Evolutionary conservation across 2,329 filamentous ascomycete species (phyloP).

Genomic region (Cercospora sojina): DNA sequence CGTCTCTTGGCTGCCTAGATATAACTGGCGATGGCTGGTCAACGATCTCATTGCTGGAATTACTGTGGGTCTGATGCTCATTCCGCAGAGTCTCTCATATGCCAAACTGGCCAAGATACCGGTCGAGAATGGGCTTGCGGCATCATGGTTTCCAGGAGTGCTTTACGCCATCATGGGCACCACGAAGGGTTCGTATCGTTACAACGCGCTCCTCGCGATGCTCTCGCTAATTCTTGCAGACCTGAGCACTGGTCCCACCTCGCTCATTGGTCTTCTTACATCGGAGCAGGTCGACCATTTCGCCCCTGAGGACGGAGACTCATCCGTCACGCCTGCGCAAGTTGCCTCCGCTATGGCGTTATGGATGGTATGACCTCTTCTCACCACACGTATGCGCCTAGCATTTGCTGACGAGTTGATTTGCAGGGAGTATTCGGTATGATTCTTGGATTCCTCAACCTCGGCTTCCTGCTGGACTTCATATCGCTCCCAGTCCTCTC

Average conservation of each 20-base stretch:
- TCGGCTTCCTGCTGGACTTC: conserved; percentile 54
- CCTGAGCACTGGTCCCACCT: conserved; percentile 63
- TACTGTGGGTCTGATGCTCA: conserved; percentile 54
- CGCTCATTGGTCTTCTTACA: conserved; percentile 62
- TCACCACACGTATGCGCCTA: neutral
- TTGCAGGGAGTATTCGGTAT: conserved; percentile 57
- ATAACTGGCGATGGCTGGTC: conserved; percentile 60
- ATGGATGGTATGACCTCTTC: conserved; percentile 47
- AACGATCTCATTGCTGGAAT: conserved; percentile 63
- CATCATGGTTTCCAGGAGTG: conserved; percentile 58
- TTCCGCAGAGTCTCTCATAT: conserved; percentile 62
- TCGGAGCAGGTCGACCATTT: conserved; percentile 57
- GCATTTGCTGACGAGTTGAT: neutral
- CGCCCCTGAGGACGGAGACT: conserved; percentile 43
- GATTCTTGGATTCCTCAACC: conserved; percentile 58
- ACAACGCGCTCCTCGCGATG: neutral
- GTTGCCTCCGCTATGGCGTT: conserved; percentile 63
- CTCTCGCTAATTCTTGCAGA: conserved; percentile 42
- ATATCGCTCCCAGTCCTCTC: conserved; percentile 64
- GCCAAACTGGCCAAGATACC: conserved; percentile 63
- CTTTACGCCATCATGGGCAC: conserved; percentile 62
- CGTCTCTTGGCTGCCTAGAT: conserved; percentile 62
- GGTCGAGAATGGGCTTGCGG: conserved; percentile 60
- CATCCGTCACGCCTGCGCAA: conserved; percentile 53
- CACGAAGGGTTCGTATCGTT: conserved; percentile 53